Base-by-base conservation (phyloP, 2,329 filamentous ascomycete species). In the Botrytis squamosa region DNA sequence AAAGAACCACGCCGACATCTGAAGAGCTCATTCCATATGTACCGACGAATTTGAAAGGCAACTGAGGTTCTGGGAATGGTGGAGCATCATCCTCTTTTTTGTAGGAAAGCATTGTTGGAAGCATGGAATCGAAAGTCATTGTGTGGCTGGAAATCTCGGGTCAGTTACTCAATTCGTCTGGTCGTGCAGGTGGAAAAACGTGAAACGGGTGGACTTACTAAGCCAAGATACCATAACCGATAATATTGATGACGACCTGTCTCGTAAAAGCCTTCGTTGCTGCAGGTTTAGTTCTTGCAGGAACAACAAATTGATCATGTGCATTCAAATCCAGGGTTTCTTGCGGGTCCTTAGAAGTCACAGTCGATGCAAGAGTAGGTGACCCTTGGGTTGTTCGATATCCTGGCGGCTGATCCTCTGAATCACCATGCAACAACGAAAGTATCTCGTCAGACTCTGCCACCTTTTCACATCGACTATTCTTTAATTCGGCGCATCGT, bases 51-150 rank as follows among this genome's bases (percentile, higher is more conserved):
- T 92, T 92, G 85, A 99, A 96, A 0, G 95, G 95, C 2, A 97
- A 87, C 84, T 87, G 76, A n/a, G 83, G 78, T 25, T 83, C 81
- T 42, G 85, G 76, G 80, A 88, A 83, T 80, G 87, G 81, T 79
- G 76, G 77, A 25, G 68, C 59, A 55, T 44, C 57, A 33, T 60
- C 44, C 33, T 62, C 65, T 55, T 63, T 33, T 59, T 75, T 71
- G 12, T 76, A 78, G 25, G 78, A 79, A 84, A 99, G 89, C 78
- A 99, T 94, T 2, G 98, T 93, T 0, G 96, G 95, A 78, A 98
- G 91, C 67, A 98, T 88, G 80, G 97, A 93, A 83, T 99, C 96
- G 79, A 97, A 96, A 0, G 95, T 97, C 83, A 99, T 98, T 20
- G 95, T 98, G 84, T 98, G 95, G 84, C 95, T 97, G 25, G 80